Conservation (phyloP, 2,329 filamentous ascomycete species). For the Fusarium penzigii region DNA sequence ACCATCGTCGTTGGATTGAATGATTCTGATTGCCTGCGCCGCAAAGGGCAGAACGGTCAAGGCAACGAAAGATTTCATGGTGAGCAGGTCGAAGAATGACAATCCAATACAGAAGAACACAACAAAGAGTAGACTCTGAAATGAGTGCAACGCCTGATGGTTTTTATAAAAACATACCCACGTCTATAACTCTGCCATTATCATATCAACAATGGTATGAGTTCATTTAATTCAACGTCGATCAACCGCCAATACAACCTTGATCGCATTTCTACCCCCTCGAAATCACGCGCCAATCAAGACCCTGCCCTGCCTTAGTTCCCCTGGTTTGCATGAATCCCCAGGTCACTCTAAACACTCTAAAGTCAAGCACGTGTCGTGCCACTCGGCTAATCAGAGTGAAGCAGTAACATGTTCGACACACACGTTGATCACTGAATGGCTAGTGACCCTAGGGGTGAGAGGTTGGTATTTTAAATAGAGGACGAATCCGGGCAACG, state of each 20-base stretch:
- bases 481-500: not conserved
- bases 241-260: conserved; percentile 20
- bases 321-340: conserved; percentile 17
- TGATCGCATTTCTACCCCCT: conserved; percentile 5
- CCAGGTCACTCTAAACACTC: conserved; percentile 16
- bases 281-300: conserved; percentile 19
- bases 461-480: conserved; percentile 1
- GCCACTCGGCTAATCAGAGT: conserved; percentile 12
- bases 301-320: conserved; percentile 2
- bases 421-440: conserved; percentile 19
- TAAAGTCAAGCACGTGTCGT: conserved; percentile 18
- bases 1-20: conserved; percentile 72
- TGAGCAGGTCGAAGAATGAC: conserved; percentile 1
- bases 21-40: conserved; percentile 48
- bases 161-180: not conserved
- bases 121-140: not conserved
- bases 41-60: conserved; percentile 28
- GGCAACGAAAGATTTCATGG: conserved; percentile 29
- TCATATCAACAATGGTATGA: conserved; percentile 9
- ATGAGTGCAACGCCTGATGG: not conserved
- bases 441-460: conserved; percentile 7
- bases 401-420: conserved; percentile 6
- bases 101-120: not conserved
- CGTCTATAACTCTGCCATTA: conserved; percentile 11
- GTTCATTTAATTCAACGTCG: conserved; percentile 23